These are phyloP conservation scores for Trematosphaeria pertusa DNA, from an alignment of 2,329 filamentous ascomycete species.

Conservation along the genomic window DNA sequence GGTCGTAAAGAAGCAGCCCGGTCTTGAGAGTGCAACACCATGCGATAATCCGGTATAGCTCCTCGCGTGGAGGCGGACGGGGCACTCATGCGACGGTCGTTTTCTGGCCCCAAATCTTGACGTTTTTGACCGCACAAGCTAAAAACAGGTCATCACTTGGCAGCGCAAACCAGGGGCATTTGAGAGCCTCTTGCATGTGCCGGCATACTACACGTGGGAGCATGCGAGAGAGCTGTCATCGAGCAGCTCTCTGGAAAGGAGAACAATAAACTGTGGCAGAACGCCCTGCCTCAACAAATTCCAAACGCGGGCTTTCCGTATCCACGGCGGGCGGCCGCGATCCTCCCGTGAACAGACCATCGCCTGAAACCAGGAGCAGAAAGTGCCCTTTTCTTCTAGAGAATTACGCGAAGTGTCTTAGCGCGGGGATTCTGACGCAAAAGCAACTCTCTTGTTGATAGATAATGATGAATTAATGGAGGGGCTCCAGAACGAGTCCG, in stretches of 20 bases:
- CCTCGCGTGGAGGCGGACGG: slow-evolving; percentile 47
- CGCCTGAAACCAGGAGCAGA: slow-evolving; percentile 38
- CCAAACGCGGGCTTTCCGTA: slow-evolving; percentile 26
- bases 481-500: slow-evolving; percentile 8
- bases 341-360: slow-evolving; percentile 28
- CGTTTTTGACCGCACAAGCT: background rate
- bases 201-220: slow-evolving; percentile 4
- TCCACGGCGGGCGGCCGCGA: slow-evolving; percentile 33
- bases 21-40: slow-evolving; percentile 7
- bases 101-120: background rate
- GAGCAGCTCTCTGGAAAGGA: too few species aligned
- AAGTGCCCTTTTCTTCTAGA: slow-evolving; percentile 40
- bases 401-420: slow-evolving; percentile 41
- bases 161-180: background rate
- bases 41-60: slow-evolving; percentile 20
- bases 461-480: slow-evolving; percentile 16
- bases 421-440: slow-evolving; percentile 40
- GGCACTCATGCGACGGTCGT: slow-evolving; percentile 33
- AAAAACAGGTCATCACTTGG: background rate
- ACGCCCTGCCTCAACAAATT: slow-evolving; percentile 16
- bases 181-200: background rate
- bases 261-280: too few species aligned
- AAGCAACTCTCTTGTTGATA: slow-evolving; percentile 27
- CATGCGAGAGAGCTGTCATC: background rate
- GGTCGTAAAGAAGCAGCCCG: background rate